Base-by-base conservation (phyloP, 495 filamentous ascomycete species). In the Sporormia fimetaria region DNA sequence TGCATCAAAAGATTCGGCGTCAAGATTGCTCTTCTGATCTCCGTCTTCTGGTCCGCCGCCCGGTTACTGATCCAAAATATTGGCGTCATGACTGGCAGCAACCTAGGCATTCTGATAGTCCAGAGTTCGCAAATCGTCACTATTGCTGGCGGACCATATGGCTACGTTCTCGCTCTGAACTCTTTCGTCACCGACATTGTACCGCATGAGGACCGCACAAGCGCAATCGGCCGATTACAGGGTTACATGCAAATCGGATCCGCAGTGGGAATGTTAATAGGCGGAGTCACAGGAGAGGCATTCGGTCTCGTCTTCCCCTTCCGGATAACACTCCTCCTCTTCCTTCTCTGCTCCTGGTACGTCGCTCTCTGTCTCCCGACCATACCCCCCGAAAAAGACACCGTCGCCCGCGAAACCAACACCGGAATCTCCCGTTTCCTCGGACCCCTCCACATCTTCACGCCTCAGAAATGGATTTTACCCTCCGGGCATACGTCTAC, bases 121-220 rank as follows among this genome's bases (percentile, higher is more conserved):
- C 73, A 76, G 44, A 56, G 48, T 21, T 69, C 64, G 2, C 73
- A 76, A 60, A 52, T 68, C 16, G 69, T 76, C 25, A 74, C 71
- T 1, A 60, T 76, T 12, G 48, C 75, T 4, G 73, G 73, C 1
- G 73, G 73, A 0, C 73, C 72, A 1, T 63, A 61, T 9, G 73
- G 73, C 1, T 76, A 74, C 40, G 60, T 75, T 40, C 58, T 76
- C 1, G 59, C 73, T 4, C 57, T 73, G 16, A 76, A 76, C 47
- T 67, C 11, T 68, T 37, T 44, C 15, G 32, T 44, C 12, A 35
- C 41, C 3, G 41, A 75, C 52, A 37, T 68, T 3, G 65, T 72
- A 6, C 52, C 58, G n/a, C 63, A 68, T 0, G 58, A 58, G 6
- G 58, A 71, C 27, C 57, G 71, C 11, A 76, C 73, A 3, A 63